phyloP scores from a whole-genome alignment of 371 early-diverging fungal species.

The Apophysomyces ossiformis region DNA sequence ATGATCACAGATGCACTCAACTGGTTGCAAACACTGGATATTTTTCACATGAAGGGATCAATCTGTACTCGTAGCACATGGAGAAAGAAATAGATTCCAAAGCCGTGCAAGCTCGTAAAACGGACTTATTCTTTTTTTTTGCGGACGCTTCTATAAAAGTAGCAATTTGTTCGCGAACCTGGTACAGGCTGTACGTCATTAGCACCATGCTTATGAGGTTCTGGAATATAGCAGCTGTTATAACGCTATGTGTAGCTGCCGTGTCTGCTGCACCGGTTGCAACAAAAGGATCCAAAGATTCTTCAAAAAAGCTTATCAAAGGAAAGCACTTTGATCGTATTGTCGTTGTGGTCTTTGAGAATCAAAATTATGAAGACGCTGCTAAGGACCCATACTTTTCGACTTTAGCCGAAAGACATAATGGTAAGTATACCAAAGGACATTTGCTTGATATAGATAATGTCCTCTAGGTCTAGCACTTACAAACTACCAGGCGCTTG shows the following conservation, averaged over 20 bases:
- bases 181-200: neutral
- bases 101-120: neutral
- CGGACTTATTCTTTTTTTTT: neutral
- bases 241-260: neutral
- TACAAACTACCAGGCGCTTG: slow-evolving; percentile 17
- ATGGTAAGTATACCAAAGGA: slow-evolving; percentile 6
- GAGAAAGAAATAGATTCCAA: neutral
- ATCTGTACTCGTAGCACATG: neutral
- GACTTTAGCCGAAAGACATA: slow-evolving; percentile 28
- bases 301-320: slow-evolving; percentile 15
- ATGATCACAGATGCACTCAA: neutral
- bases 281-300: neutral
- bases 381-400: slow-evolving; percentile 36
- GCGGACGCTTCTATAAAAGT: neutral
- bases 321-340: slow-evolving; percentile 47
- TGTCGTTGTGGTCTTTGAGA: slow-evolving; percentile 46
- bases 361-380: slow-evolving; percentile 36
- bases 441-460: neutral
- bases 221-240: neutral
- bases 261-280: neutral
- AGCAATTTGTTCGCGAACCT: neutral
- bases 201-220: neutral
- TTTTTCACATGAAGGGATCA: slow-evolving; percentile 5
- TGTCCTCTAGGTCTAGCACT: slow-evolving; percentile 10
- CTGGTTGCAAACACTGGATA: neutral